Percentiles rank a stretch among this genome's conserved stretches.
These are phyloP conservation scores for Phlegmacium glaucopus DNA, from an alignment of 768 basidiomycete genomes.

Conservation along the genomic window DNA sequence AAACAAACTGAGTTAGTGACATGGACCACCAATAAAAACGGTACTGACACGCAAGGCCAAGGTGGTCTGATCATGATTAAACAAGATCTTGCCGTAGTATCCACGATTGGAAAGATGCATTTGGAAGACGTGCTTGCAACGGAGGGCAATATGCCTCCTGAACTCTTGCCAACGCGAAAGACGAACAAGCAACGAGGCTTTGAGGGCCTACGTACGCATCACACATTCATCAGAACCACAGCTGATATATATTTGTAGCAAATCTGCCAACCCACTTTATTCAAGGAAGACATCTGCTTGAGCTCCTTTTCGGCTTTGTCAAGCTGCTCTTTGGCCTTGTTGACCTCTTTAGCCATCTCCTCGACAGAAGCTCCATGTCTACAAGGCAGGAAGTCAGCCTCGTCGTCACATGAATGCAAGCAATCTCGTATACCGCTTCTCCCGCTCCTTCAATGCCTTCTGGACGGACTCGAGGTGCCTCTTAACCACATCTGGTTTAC, in stretches of 20 bases:
- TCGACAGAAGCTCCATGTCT: constrained; percentile 79
- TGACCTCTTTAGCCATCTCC: constrained; percentile 70
- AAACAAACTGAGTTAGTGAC: background rate
- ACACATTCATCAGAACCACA: background rate
- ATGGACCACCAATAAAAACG: background rate
- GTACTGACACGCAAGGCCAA: constrained; percentile 58
- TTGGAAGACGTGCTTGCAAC: constrained; percentile 80
- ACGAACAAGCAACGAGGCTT: constrained; percentile 61
- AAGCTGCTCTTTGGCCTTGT: constrained; percentile 55
- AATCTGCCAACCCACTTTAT: constrained; percentile 64
- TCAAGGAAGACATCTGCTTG: constrained; percentile 58
- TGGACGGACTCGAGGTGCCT: constrained; percentile 61
- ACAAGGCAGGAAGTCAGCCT: constrained; percentile 6
- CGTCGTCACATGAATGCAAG: background rate
- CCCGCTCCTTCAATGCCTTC: constrained; percentile 62
- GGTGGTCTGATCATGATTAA: constrained; percentile 65
- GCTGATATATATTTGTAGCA: background rate
- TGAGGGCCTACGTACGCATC: constrained; percentile 50
- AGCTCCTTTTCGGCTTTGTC: constrained; percentile 62
- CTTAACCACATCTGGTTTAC: constrained; percentile 53
- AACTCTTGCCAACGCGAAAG: constrained; percentile 82
- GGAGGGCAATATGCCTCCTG: constrained; percentile 82
- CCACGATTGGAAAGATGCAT: constrained; percentile 82
- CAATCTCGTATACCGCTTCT: constrained; percentile 45
- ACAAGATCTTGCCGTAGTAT: constrained; percentile 85